Percentiles rank a stretch among this genome's conserved stretches.
phyloP scores from a whole-genome alignment of 306 rosid species.

The Carpinus fangiana region DNA sequence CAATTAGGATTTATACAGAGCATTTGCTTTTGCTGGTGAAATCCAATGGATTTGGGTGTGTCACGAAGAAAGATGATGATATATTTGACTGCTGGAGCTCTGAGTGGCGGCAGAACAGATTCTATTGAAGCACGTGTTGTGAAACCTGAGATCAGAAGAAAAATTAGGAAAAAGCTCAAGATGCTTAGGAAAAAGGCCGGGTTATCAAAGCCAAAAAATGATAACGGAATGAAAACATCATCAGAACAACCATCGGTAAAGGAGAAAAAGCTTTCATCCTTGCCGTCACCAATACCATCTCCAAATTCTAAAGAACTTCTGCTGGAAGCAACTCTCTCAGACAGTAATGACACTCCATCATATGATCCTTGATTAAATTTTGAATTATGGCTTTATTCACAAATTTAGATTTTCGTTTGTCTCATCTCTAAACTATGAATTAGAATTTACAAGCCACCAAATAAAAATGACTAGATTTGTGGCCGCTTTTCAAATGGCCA shows the following conservation, averaged over 20 bases:
- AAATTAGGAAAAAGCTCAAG: conserved; percentile 26
- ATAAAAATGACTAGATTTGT: not conserved
- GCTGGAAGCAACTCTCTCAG: conserved; percentile 23
- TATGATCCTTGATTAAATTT: not conserved
- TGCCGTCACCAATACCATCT: not conserved
- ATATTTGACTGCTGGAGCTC: conserved; percentile 18
- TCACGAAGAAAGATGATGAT: conserved; percentile 34
- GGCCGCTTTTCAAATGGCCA: too few relatives aligned
- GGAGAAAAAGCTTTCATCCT: not conserved
- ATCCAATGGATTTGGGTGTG: conserved; percentile 2
- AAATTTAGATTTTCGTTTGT: not conserved
- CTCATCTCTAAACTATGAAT: not conserved
- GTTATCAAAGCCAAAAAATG: conserved; percentile 24
- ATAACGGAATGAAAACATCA: not conserved
- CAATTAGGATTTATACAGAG: not conserved
- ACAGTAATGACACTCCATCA: not conserved
- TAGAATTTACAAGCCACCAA: not conserved
- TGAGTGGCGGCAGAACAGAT: conserved; percentile 6
- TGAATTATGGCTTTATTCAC: not conserved
- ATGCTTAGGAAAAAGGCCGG: conserved; percentile 37
- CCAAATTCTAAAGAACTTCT: not conserved
- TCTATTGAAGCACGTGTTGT: conserved; percentile 29
- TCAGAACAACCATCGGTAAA: conserved; percentile 1
- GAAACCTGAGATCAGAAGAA: conserved; percentile 34
- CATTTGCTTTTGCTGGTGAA: conserved; percentile 22